phyloP scores from a whole-genome alignment of 2,329 filamentous ascomycete genomes.

The Colletotrichum tofieldiae region DNA sequence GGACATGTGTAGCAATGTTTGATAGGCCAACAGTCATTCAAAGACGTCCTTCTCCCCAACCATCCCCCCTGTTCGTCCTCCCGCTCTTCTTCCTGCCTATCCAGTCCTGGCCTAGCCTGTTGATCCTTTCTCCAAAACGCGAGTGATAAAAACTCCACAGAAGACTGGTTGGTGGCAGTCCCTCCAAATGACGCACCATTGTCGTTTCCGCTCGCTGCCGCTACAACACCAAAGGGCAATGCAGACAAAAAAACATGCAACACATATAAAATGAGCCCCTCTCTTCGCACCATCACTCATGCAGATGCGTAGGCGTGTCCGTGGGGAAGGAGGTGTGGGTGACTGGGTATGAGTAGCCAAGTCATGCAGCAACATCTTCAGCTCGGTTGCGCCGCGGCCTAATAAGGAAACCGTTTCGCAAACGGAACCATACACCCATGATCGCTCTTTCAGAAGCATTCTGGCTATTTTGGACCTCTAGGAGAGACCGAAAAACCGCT shows the following conservation, averaged over 20 bases:
- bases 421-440: background rate
- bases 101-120: background rate
- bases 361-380: slow-evolving; percentile 31
- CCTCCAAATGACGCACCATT: slow-evolving; percentile 9
- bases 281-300: background rate
- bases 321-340: background rate
- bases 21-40: slow-evolving; percentile 21
- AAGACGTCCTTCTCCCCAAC: background rate
- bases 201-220: slow-evolving; percentile 30
- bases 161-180: background rate
- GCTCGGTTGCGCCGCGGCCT: slow-evolving; percentile 22
- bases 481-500: background rate
- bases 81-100: background rate
- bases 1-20: background rate
- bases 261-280: background rate
- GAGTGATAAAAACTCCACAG: slow-evolving; percentile 11
- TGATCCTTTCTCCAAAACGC: slow-evolving; percentile 5
- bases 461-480: background rate
- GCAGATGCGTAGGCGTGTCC: slow-evolving; percentile 7
- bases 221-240: slow-evolving; percentile 24
- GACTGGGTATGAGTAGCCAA: background rate
- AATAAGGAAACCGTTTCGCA: slow-evolving; percentile 18
- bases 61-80: background rate
- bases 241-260: slow-evolving; percentile 30
- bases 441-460: background rate